phyloP scores from a whole-genome alignment of 225 moss, liverwort and hornwort species.

The Pseudisothecium myosuroides region DNA sequence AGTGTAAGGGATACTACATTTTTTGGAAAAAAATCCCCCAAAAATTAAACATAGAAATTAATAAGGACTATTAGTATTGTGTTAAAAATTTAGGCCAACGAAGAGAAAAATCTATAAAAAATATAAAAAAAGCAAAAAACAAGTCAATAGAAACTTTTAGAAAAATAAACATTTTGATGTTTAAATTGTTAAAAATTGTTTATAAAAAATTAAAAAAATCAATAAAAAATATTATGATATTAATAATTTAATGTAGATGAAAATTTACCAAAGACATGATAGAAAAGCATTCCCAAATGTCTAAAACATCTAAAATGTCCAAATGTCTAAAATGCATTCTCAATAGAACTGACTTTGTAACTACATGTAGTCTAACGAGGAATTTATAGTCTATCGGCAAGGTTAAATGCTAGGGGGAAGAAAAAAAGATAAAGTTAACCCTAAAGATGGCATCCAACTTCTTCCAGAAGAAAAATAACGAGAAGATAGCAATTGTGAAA shows the following conservation, averaged over 20 bases:
- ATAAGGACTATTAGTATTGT: background rate
- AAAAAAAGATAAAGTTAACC: no score
- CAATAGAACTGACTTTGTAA: background rate
- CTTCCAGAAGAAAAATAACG: background rate
- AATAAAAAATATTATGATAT: background rate
- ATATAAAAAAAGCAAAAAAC: background rate
- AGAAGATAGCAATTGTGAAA: background rate
- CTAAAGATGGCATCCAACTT: background rate
- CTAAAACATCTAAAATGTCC: no score
- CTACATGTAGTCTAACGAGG: accelerated
- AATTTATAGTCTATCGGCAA: no score
- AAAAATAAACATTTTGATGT: background rate
- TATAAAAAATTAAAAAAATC: no score
- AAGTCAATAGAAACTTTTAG: background rate
- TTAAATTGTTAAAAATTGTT: background rate
- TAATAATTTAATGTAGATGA: accelerated
- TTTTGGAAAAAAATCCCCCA: background rate
- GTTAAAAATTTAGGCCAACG: no score
- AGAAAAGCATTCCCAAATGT: background rate
- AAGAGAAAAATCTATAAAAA: background rate
- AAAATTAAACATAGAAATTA: background rate
- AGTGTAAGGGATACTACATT: background rate
- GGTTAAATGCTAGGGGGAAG: no score
- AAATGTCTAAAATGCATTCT: background rate
- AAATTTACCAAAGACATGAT: background rate